phyloP scores from a whole-genome alignment of 2,329 filamentous ascomycete genomes.

The Anthostomella pinea region DNA sequence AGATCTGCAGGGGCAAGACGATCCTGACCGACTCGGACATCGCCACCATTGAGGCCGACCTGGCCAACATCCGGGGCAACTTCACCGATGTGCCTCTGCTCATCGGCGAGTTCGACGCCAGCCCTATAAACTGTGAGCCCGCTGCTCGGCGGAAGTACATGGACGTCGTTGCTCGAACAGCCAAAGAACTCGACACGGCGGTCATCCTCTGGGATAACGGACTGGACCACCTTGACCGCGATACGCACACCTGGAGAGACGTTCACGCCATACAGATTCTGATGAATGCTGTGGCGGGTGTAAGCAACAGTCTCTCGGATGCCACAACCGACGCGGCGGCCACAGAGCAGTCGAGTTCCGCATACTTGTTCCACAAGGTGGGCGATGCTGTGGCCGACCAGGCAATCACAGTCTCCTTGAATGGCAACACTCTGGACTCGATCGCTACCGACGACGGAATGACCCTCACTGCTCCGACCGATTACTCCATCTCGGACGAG shows the following conservation, averaged over 20 bases:
- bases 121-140: constrained; percentile 47
- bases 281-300: constrained; percentile 40
- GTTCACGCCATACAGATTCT: constrained; percentile 46
- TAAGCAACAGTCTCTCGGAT: constrained; percentile 48
- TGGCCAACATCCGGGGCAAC: constrained; percentile 49
- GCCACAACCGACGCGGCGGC: constrained; percentile 47
- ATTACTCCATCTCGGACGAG: constrained; percentile 46
- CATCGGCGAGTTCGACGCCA: constrained; percentile 57
- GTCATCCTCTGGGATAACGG: constrained; percentile 61
- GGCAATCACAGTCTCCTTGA: constrained; percentile 48
- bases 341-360: constrained; percentile 46
- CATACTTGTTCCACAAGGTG: constrained; percentile 53
- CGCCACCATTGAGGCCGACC: constrained; percentile 44
- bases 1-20: constrained; percentile 52
- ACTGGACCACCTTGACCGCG: constrained; percentile 51
- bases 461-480: constrained; percentile 34
- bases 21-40: constrained; percentile 55
- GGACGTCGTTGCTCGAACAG: constrained; percentile 49
- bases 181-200: constrained; percentile 47
- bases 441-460: constrained; percentile 36
- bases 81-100: constrained; percentile 54
- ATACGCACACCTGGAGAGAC: constrained; percentile 48
- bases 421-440: constrained; percentile 49
- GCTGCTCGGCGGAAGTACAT: constrained; percentile 57
- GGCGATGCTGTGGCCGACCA: constrained; percentile 41